Percentiles rank a stretch among this genome's conserved stretches.
Conservation (phyloP, 1,284 basidiomycete species). For the Rhizopogon hawkerae region DNA sequence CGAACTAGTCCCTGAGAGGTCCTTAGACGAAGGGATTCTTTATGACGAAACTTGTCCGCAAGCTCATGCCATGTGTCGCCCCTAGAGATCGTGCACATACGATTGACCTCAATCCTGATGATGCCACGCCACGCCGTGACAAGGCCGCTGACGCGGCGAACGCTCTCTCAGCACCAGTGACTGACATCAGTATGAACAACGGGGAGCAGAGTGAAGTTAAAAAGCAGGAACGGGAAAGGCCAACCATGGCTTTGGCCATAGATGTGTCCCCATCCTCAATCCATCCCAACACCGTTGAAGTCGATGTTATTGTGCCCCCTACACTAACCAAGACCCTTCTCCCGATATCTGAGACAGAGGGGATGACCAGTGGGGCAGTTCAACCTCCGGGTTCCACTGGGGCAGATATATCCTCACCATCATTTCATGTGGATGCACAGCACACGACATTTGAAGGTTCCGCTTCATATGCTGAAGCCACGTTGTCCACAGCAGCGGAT, state of each 20-base stretch:
- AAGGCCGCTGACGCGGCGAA: background rate
- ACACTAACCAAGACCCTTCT: constrained; percentile 30
- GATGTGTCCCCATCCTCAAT: constrained; percentile 23
- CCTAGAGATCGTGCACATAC: constrained; percentile 26
- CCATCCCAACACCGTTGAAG: constrained; percentile 20
- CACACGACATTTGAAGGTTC: background rate
- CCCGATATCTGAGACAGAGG: constrained; percentile 36
- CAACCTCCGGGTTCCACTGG: constrained; percentile 42
- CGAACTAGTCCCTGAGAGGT: constrained; percentile 25
- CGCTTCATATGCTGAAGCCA: background rate
- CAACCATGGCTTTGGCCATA: background rate
- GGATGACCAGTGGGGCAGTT: constrained; percentile 40
- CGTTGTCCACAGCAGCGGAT: background rate
- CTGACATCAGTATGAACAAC: background rate
- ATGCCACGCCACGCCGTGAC: background rate
- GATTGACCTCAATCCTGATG: constrained; percentile 15
- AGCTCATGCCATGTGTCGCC: constrained; percentile 35
- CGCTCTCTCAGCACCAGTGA: background rate
- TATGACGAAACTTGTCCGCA: constrained; percentile 31
- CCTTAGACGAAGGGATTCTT: constrained; percentile 28
- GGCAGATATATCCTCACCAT: background rate
- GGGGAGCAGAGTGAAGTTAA: background rate
- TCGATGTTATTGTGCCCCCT: constrained; percentile 28
- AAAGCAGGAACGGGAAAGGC: background rate
- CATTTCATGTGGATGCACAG: background rate